These are phyloP conservation scores for Coemansia pectinata DNA, from an alignment of 192 early-diverging fungal species.

Conservation along the genomic window DNA sequence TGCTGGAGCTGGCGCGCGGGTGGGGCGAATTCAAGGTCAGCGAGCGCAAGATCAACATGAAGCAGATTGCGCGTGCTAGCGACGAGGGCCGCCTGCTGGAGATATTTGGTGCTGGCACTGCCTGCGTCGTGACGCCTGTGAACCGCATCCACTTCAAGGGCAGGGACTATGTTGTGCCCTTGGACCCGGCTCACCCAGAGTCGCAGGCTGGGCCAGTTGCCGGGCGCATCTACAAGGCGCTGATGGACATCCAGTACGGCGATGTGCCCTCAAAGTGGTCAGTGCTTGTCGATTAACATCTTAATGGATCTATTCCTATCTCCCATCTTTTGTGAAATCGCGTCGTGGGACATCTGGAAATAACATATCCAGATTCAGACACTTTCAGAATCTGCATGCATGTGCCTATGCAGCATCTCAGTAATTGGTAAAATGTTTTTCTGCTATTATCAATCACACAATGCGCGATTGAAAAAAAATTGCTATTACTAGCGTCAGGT, in stretches of 20 bases:
- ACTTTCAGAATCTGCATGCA: background rate
- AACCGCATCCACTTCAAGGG: slow-evolving; percentile 81
- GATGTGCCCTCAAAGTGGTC: slow-evolving; percentile 81
- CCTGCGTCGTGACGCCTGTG: slow-evolving; percentile 93
- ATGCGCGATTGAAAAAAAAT: background rate
- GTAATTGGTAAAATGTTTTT: background rate
- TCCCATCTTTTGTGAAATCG: too few relatives aligned
- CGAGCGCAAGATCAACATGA: slow-evolving; percentile 84
- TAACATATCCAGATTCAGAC: background rate
- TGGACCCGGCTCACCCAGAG: slow-evolving; percentile 77
- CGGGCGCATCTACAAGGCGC: slow-evolving; percentile 76
- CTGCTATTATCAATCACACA: background rate
- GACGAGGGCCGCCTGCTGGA: slow-evolving; percentile 82
- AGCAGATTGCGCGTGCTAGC: slow-evolving; percentile 69
- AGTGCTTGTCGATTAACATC: slow-evolving; percentile 67
- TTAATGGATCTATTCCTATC: background rate
- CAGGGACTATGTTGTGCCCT: slow-evolving; percentile 78
- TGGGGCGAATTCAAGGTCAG: slow-evolving; percentile 90
- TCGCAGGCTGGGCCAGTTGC: slow-evolving; percentile 86
- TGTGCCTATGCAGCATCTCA: background rate
- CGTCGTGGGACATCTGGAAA: background rate
- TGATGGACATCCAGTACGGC: slow-evolving; percentile 95
- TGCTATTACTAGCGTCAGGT: background rate
- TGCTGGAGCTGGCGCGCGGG: slow-evolving; percentile 69
- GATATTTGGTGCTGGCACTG: slow-evolving; percentile 95